Percentiles rank a stretch among this genome's conserved stretches.
phyloP scores from a whole-genome alignment of 2,329 filamentous ascomycete species.

The Aspergillus calidoustus region DNA sequence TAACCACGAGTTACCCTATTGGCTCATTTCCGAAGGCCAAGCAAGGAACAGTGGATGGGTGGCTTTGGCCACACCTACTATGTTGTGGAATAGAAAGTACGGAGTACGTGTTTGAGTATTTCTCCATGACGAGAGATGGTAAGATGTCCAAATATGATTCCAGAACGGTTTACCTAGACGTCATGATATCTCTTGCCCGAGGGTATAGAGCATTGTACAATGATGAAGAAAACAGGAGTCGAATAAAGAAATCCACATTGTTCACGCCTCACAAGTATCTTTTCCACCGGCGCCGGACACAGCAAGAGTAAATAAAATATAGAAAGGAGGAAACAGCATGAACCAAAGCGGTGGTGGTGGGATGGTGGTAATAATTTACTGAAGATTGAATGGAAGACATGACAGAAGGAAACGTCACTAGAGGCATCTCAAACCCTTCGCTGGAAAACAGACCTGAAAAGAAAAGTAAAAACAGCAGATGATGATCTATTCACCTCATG shows the following conservation, averaged over 20 bases:
- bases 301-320: constrained; percentile 8
- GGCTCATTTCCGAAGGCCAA: background rate
- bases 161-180: constrained; percentile 24
- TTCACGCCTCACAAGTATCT: constrained; percentile 27
- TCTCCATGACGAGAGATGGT: background rate
- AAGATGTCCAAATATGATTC: background rate
- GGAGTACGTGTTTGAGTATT: too few species aligned
- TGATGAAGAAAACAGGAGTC: constrained; percentile 20
- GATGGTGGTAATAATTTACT: constrained; percentile 25
- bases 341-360: constrained; percentile 12
- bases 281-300: constrained; percentile 32
- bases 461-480: constrained; percentile 15
- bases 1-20: background rate
- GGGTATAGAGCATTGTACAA: constrained; percentile 46
- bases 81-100: background rate
- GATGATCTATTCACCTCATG: constrained; percentile 18
- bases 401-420: constrained; percentile 24
- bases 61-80: background rate
- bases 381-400: constrained; percentile 28
- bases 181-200: constrained; percentile 35
- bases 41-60: background rate
- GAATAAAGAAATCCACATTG: constrained; percentile 22
- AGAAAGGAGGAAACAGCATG: constrained; percentile 3
- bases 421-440: constrained; percentile 22
- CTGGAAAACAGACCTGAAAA: constrained; percentile 26